phyloP scores from a whole-genome alignment of 2,329 filamentous ascomycete species.

The Sporothrix variecibatus region DNA sequence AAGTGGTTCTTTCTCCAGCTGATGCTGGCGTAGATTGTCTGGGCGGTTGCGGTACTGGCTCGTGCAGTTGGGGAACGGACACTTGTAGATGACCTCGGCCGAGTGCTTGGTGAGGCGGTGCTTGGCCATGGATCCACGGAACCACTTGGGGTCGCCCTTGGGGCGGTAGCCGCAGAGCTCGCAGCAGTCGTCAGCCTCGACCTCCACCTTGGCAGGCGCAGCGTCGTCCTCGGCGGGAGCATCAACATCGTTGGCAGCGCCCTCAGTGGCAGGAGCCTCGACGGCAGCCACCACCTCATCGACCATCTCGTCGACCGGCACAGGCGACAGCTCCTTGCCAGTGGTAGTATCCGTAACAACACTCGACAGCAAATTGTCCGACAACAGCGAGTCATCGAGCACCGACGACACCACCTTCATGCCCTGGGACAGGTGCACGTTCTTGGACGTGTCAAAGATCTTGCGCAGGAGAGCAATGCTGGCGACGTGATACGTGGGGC shows the following conservation, averaged over 20 bases:
- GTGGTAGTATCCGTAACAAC: slow-evolving; percentile 6
- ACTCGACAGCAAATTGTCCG: slow-evolving; percentile 5
- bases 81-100: slow-evolving; percentile 55
- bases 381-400: slow-evolving; percentile 5
- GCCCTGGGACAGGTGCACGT: slow-evolving; percentile 10
- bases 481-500: slow-evolving; percentile 46
- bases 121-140: slow-evolving; percentile 60
- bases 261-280: not conserved
- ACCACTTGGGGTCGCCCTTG: slow-evolving; percentile 60
- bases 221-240: not conserved
- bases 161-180: slow-evolving; percentile 57
- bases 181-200: slow-evolving; percentile 50
- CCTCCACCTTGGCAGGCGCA: slow-evolving; percentile 19
- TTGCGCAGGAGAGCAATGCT: slow-evolving; percentile 45
- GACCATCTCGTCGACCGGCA: not conserved
- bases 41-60: slow-evolving; percentile 58
- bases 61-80: slow-evolving; percentile 54
- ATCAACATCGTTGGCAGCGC: not conserved
- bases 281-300: not conserved
- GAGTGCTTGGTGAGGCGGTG: slow-evolving; percentile 58
- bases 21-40: slow-evolving; percentile 59
- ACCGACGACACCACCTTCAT: slow-evolving; percentile 3
- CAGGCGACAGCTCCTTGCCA: not conserved
- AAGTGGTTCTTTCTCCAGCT: slow-evolving; percentile 60
- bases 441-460: slow-evolving; percentile 25